Evolutionary conservation across 2,329 filamentous ascomycete genomes (phyloP), one percentile per base, ranked within the genome.

Genomic region (Cladophialophora bantiana): DNA sequence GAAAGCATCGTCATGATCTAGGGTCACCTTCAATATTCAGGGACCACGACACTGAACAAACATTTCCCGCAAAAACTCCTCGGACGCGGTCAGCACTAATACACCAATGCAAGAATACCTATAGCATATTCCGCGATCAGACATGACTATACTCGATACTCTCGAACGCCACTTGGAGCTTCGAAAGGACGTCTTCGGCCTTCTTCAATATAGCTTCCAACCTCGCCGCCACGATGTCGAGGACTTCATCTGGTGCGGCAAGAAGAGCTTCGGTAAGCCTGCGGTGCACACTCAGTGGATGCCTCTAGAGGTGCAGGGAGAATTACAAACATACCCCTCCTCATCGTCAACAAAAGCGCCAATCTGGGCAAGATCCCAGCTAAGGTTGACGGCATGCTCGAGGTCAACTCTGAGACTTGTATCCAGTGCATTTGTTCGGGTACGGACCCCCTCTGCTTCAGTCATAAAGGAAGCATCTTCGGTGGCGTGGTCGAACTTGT

Each of bases 301-400:
- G 20, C n/a, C 9, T 18, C 18, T 6, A 26, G 45, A 50, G 20
- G 10, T 10, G 12, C 18, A 12, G 18, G 7, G 45, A 10, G 18
- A 26, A 10, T 2, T 4, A 7, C 45, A 50, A 48, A 20, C 45
- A 50, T 50, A 31, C 45, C 7, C 45, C 35, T 58, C 54, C n/a
- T 56, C 20, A 26, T 31, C 34, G 54, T 57, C 34, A 31, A 31
- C 34, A 20, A 57, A 50, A 20, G 10, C 26, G 10, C 45, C 45
- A 10, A 50, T n/a, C n/a, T 50, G 45, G 9, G 45, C 45, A 50
- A 50, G 45, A 50, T 48, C 45, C 45, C 45, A 26, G 20, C 26
- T 9, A 26, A 4, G 45, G 18, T 50, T 13, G 45, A 26, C 1
- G 4, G 15, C 15, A 26, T 26, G 7, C 15, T 50, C 45, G 45